phyloP scores from a whole-genome alignment of 768 basidiomycete genomes.

The Pleurotus djamor region DNA sequence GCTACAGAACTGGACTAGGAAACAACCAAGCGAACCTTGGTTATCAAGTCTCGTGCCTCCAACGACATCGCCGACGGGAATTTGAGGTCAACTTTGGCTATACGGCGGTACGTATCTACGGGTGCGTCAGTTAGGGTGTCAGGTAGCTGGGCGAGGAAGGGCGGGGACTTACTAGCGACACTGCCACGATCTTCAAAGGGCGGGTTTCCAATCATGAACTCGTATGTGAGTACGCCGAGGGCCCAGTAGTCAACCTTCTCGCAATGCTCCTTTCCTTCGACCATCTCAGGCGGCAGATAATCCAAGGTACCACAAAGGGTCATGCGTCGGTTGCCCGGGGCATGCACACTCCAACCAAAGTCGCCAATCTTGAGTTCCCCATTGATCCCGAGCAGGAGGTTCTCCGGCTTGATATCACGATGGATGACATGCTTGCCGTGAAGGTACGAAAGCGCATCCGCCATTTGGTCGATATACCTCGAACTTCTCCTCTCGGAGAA shows the following conservation, averaged over 20 bases:
- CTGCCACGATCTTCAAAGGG: conserved; percentile 85
- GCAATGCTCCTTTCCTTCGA: conserved; percentile 86
- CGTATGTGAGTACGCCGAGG: conserved; percentile 93
- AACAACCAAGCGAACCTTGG: conserved; percentile 34
- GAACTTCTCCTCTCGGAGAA: conserved; percentile 90
- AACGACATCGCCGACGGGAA: conserved; percentile 58
- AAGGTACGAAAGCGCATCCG: conserved; percentile 89
- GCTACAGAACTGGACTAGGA: too few relatives aligned
- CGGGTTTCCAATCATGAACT: conserved; percentile 82
- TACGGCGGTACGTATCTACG: conserved; percentile 86
- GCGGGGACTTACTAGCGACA: conserved; percentile 56
- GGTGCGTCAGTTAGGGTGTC: neutral
- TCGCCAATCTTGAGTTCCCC: conserved; percentile 98
- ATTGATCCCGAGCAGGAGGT: conserved; percentile 89
- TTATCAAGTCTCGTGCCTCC: conserved; percentile 68
- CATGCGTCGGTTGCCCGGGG: conserved; percentile 83
- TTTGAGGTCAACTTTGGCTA: conserved; percentile 80
- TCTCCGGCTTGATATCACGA: conserved; percentile 99
- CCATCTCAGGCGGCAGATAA: conserved; percentile 98
- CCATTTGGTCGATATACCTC: conserved; percentile 97
- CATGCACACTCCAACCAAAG: conserved; percentile 99
- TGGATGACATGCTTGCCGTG: conserved; percentile 98
- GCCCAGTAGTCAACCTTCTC: conserved; percentile 97
- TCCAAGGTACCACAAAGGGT: conserved; percentile 96
- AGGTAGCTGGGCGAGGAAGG: neutral